Evolutionary conservation across 1,284 basidiomycete species (phyloP).

Genomic region (Austroboletus niveus): DNA sequence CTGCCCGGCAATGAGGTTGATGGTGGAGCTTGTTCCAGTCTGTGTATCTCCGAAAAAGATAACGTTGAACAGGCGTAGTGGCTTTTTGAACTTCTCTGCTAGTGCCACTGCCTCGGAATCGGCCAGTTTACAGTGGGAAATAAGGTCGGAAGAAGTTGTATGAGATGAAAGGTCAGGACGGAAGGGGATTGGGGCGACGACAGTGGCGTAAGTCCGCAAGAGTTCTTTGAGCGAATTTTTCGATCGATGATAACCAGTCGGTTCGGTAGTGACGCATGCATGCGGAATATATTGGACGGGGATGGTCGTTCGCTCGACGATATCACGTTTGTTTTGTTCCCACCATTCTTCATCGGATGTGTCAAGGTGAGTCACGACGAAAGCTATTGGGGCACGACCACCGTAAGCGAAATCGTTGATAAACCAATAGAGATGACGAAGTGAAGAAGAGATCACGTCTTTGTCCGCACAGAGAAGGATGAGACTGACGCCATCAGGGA

Average conservation of each 20-base stretch:
- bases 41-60: neutral
- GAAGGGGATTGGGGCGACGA: too few relatives aligned
- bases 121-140: too few relatives aligned
- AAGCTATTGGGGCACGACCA: neutral
- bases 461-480: too few relatives aligned
- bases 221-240: too few relatives aligned
- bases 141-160: too few relatives aligned
- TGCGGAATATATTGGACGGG: neutral
- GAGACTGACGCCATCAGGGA: too few relatives aligned
- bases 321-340: neutral
- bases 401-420: neutral
- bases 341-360: neutral
- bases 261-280: neutral
- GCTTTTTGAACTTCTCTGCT: neutral
- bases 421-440: neutral
- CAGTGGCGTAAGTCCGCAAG: too few relatives aligned
- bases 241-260: too few relatives aligned
- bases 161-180: neutral
- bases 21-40: too few relatives aligned
- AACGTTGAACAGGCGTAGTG: neutral
- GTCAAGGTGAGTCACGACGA: neutral
- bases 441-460: too few relatives aligned
- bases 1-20: too few relatives aligned
- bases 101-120: neutral
- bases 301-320: neutral